phyloP scores from a whole-genome alignment of 192 early-diverging fungal genomes.

The Physocladia obscura region DNA sequence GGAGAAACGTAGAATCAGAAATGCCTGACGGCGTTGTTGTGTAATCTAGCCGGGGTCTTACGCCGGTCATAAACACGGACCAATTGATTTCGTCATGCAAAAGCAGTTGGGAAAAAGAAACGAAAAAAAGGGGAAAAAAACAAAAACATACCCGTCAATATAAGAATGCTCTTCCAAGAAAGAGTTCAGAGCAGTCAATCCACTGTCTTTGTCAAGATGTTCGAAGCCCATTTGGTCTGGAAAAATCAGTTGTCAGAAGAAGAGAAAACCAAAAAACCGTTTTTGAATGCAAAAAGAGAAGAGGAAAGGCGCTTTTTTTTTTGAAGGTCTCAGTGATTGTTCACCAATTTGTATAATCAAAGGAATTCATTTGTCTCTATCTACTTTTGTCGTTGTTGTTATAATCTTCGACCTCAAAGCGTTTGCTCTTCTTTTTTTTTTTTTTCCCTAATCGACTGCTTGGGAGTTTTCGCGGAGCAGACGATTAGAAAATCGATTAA shows the following conservation, averaged over 20 bases:
- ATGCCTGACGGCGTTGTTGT: slow-evolving; percentile 31
- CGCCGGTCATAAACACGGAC: slow-evolving; percentile 48
- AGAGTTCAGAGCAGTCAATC: slow-evolving; percentile 34
- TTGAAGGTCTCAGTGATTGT: slow-evolving; percentile 28
- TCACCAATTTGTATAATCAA: slow-evolving; percentile 23
- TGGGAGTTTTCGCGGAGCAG: no score
- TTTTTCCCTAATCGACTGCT: no score
- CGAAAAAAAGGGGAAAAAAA: neutral
- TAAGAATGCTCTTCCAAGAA: slow-evolving; percentile 44
- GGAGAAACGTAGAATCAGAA: slow-evolving; percentile 7
- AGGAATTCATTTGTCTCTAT: slow-evolving; percentile 25
- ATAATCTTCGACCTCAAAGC: slow-evolving; percentile 19
- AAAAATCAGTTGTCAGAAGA: no score
- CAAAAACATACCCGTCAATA: slow-evolving; percentile 36
- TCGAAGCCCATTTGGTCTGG: slow-evolving; percentile 45
- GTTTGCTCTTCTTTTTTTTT: no score
- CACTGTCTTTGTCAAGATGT: slow-evolving; percentile 18
- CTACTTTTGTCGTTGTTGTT: slow-evolving; percentile 26
- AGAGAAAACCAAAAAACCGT: no score
- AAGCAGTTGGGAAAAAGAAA: neutral
- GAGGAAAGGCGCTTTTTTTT: no score
- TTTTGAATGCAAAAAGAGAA: no score
- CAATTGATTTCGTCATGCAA: slow-evolving; percentile 47
- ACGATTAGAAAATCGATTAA: no score
- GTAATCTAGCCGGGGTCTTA: slow-evolving; percentile 60